These are phyloP conservation scores for Isoetes taiwanensis DNA, from an alignment of 75 land plant genomes.

Conservation along the genomic window DNA sequence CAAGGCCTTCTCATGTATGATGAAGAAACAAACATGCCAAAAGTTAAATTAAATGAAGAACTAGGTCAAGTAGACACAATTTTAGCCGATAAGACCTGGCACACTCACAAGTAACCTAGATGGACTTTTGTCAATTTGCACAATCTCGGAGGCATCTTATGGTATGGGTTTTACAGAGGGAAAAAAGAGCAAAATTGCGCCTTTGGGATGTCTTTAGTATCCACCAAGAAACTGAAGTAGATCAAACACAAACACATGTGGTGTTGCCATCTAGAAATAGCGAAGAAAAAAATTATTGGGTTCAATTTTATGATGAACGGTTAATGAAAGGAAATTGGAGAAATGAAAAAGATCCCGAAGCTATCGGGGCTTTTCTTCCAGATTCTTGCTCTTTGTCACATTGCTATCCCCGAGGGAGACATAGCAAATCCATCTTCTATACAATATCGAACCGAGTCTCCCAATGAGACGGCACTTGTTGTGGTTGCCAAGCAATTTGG, in stretches of 20 bases:
- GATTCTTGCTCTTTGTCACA: background rate
- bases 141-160: background rate
- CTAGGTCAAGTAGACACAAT: conserved; percentile 3
- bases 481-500: background rate
- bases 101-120: background rate
- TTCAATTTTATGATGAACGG: conserved; percentile 3
- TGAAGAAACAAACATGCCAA: background rate
- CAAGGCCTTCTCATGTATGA: background rate
- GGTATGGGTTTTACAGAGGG: conserved; percentile 2
- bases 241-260: background rate
- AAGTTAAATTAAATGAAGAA: conserved; percentile 4
- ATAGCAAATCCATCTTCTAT: background rate
- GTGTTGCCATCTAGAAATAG: background rate
- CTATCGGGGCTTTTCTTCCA: background rate
- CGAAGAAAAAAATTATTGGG: background rate
- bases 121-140: conserved; percentile 6
- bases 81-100: conserved; percentile 1
- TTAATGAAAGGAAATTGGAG: background rate
- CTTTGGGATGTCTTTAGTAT: background rate
- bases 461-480: conserved; percentile 4
- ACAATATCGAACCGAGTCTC: background rate
- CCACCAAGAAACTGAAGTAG: background rate
- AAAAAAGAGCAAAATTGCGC: background rate
- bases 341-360: background rate
- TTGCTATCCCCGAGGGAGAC: background rate